phyloP scores from a whole-genome alignment of 257 asterid genomes.

The Orobanche coerulescens region DNA sequence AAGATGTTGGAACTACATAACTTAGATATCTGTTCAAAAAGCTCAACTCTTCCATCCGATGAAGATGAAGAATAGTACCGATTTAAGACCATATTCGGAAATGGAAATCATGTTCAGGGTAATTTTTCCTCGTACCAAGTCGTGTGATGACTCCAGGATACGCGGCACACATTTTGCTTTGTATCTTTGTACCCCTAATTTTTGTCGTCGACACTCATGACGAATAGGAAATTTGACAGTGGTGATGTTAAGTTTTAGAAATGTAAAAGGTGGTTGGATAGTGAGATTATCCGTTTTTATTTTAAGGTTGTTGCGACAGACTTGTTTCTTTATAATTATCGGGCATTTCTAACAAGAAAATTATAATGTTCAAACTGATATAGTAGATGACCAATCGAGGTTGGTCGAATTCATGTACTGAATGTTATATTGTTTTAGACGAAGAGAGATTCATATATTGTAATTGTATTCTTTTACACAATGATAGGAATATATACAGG shows the following conservation, averaged over 20 bases:
- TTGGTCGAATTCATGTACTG: too few relatives aligned
- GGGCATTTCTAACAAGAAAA: too few relatives aligned
- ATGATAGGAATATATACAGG: too few relatives aligned
- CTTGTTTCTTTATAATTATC: too few relatives aligned
- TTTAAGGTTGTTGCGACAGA: neutral
- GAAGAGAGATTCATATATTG: too few relatives aligned
- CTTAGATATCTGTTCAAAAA: constrained; percentile 64
- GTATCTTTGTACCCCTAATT: constrained; percentile 22
- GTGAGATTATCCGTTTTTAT: too few relatives aligned
- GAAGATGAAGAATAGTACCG: constrained; percentile 27
- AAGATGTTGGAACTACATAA: constrained; percentile 83
- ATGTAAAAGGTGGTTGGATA: constrained; percentile 18
- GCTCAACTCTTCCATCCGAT: constrained; percentile 62
- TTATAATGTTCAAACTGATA: too few relatives aligned
- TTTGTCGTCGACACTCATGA: neutral
- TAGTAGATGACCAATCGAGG: too few relatives aligned
- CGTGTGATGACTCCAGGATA: neutral
- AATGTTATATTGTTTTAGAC: too few relatives aligned
- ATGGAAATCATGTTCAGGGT: neutral
- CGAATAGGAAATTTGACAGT: constrained; percentile 5
- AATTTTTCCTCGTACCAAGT: neutral
- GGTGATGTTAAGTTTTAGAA: neutral
- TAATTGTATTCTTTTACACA: too few relatives aligned
- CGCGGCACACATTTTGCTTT: neutral
- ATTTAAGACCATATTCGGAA: neutral